A percentile compares a stretch with the other conserved stretches of the same genome.
These are phyloP conservation scores for Fusarium neocosmosporiellum DNA, from an alignment of 2,329 filamentous ascomycete species.

Conservation along the genomic window DNA sequence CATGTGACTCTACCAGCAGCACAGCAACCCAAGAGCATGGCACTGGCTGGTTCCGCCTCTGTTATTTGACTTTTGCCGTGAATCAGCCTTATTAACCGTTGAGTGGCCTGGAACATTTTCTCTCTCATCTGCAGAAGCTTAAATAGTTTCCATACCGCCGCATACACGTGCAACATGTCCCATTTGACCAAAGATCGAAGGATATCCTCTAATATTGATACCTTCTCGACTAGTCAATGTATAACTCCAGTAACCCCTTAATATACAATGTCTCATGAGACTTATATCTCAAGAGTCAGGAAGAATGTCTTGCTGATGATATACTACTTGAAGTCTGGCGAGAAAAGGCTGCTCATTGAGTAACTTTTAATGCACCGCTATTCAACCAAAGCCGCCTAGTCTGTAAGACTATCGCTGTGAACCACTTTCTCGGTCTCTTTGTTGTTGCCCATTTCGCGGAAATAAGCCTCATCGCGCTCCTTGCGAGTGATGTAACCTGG, in stretches of 20 bases:
- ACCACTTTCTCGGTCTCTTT: conserved; percentile 12
- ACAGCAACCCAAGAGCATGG: too few relatives aligned
- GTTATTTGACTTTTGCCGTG: too few relatives aligned
- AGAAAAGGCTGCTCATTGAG: neutral
- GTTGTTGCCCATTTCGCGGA: conserved; percentile 20
- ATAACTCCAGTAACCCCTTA: neutral
- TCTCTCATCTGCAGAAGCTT: neutral
- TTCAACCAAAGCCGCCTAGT: neutral
- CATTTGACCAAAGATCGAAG: neutral
- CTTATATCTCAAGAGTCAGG: neutral
- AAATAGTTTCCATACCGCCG: neutral
- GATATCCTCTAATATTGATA: neutral
- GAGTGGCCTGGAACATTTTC: neutral
- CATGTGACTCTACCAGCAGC: too few relatives aligned
- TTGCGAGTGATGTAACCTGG: conserved; percentile 53
- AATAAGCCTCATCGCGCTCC: conserved; percentile 45
- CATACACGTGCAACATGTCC: neutral
- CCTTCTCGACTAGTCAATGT: neutral
- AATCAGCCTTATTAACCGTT: too few relatives aligned
- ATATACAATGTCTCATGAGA: neutral
- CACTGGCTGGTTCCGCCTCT: too few relatives aligned
- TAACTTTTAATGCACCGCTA: neutral
- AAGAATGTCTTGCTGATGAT: neutral
- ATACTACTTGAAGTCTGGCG: neutral
- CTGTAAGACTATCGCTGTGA: conserved; percentile 1